Percentiles rank a stretch among this genome's conserved stretches.
phyloP scores from a whole-genome alignment of 2,329 filamentous ascomycete genomes.

The Microthyrium microscopicum region DNA sequence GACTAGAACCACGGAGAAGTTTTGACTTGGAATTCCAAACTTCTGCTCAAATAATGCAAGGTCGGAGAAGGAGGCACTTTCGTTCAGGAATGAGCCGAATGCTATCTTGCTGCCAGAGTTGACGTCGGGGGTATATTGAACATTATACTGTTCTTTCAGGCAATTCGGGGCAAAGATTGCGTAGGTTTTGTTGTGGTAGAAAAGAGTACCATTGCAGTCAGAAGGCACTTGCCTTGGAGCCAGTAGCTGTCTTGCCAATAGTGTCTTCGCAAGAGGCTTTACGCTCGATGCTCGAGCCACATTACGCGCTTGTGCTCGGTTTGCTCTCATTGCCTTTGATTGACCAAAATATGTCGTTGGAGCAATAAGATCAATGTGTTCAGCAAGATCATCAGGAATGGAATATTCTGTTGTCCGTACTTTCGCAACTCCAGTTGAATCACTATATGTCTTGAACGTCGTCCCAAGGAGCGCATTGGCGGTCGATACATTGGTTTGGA shows the following conservation, averaged over 20 bases:
- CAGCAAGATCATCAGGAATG: conserved; percentile 37
- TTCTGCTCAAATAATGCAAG: not conserved
- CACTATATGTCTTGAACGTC: too few species aligned
- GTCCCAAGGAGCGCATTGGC: too few species aligned
- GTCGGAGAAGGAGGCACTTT: too few species aligned
- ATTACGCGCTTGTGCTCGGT: not conserved
- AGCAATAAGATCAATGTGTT: conserved; percentile 44
- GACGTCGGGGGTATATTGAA: conserved; percentile 22
- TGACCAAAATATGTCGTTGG: conserved; percentile 35
- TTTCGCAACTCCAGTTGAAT: conserved; percentile 11
- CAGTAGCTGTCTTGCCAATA: not conserved
- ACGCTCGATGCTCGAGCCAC: not conserved
- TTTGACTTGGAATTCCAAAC: not conserved
- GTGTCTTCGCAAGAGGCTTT: not conserved
- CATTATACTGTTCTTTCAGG: conserved; percentile 29
- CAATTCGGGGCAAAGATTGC: conserved; percentile 19
- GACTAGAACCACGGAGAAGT: conserved; percentile 4
- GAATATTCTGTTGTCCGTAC: conserved; percentile 45
- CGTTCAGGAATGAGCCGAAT: conserved; percentile 3
- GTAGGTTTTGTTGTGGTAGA: too few species aligned
- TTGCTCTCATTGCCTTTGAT: too few species aligned
- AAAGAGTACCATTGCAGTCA: too few species aligned
- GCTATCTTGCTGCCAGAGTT: conserved; percentile 13
- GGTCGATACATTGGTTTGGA: too few species aligned
- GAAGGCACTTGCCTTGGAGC: conserved; percentile 12